Evolutionary conservation across 1,284 basidiomycete genomes (phyloP).

Genomic region (Ustilago bromivora): DNA sequence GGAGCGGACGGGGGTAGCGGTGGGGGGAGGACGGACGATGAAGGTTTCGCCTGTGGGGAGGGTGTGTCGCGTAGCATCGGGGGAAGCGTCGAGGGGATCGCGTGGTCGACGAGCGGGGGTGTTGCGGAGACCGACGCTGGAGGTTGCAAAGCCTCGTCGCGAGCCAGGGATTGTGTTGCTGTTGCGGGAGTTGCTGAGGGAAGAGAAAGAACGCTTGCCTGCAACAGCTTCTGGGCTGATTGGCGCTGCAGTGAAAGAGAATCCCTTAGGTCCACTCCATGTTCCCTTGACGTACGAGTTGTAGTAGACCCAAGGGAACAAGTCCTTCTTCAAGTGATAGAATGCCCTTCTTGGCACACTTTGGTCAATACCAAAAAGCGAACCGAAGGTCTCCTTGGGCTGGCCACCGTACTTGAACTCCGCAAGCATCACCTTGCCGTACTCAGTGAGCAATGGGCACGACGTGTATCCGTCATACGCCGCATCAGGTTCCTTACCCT

Average conservation of each 20-base stretch:
- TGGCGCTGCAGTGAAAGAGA: constrained; percentile 27
- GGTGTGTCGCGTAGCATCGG: constrained; percentile 54
- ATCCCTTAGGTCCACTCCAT: constrained; percentile 69
- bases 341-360: constrained; percentile 75
- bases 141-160: constrained; percentile 48
- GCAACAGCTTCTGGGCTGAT: constrained; percentile 36
- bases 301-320: constrained; percentile 93
- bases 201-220: constrained; percentile 37
- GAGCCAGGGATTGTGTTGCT: constrained; percentile 19
- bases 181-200: neutral
- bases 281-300: constrained; percentile 79
- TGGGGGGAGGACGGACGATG: constrained; percentile 63
- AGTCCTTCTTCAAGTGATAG: constrained; percentile 91
- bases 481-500: constrained; percentile 51
- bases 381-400: constrained; percentile 80
- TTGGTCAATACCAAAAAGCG: constrained; percentile 61
- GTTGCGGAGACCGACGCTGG: constrained; percentile 49
- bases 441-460: constrained; percentile 76
- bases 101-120: constrained; percentile 62
- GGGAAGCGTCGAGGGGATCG: constrained; percentile 59
- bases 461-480: constrained; percentile 69
- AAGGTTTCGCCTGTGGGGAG: constrained; percentile 62
- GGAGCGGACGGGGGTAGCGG: constrained; percentile 31
- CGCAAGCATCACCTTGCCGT: constrained; percentile 86
- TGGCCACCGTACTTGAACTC: constrained; percentile 85